Conservation (phyloP, 2,329 filamentous ascomycete species). For the Alternaria longipes region DNA sequence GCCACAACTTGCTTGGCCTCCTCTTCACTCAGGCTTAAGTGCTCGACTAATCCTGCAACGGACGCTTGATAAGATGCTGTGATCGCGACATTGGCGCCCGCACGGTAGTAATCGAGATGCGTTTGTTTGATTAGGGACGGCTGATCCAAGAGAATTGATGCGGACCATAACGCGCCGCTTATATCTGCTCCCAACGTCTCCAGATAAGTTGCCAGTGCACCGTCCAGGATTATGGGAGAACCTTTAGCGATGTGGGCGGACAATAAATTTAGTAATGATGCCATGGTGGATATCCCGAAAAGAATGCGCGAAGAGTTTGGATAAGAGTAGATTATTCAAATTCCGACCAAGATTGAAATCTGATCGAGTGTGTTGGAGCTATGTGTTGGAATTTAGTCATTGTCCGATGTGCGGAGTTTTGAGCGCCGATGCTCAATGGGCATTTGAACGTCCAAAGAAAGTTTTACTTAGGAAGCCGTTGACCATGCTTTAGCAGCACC, state of each 20-base stretch:
- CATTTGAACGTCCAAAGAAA: neutral
- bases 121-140: conserved; percentile 54
- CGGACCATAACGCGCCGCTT: conserved; percentile 57
- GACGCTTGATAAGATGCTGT: conserved; percentile 60
- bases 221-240: conserved; percentile 54
- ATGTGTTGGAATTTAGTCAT: conserved; percentile 4
- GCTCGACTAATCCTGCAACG: conserved; percentile 51
- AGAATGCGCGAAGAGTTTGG: neutral
- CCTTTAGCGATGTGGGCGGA: conserved; percentile 26
- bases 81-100: conserved; percentile 58
- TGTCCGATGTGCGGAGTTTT: conserved; percentile 16
- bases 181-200: conserved; percentile 57
- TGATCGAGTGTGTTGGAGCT: neutral
- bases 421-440: conserved; percentile 11
- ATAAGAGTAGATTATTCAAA: neutral
- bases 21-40: conserved; percentile 46
- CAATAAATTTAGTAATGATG: conserved; percentile 1
- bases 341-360: neutral
- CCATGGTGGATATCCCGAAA: neutral
- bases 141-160: conserved; percentile 52
- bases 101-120: conserved; percentile 56
- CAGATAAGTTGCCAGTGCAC: conserved; percentile 59
- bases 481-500: neutral
- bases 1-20: conserved; percentile 50
- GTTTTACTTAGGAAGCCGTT: neutral